phyloP scores from a whole-genome alignment of 805 yeast species.

The Ascoidea rubescens region DNA sequence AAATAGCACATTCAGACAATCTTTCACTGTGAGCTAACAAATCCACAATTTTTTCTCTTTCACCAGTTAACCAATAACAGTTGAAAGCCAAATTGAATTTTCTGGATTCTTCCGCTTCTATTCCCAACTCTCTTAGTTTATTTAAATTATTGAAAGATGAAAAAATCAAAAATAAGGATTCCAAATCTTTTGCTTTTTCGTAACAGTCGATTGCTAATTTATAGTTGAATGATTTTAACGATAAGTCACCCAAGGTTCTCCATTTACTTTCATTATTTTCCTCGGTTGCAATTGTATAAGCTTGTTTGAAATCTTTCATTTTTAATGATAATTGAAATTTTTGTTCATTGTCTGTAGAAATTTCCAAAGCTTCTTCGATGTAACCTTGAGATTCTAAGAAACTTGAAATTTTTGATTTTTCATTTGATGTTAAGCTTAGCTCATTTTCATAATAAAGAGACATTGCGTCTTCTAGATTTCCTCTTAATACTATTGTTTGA shows the following conservation, averaged over 20 bases:
- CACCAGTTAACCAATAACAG: constrained; percentile 79
- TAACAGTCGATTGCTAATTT: constrained; percentile 71
- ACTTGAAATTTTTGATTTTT: constrained; percentile 69
- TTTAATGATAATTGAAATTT: constrained; percentile 80
- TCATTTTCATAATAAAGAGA: constrained; percentile 31
- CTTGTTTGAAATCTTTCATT: constrained; percentile 58
- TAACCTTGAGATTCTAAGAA: constrained; percentile 90
- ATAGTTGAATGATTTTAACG: constrained; percentile 66
- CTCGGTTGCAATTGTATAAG: constrained; percentile 47
- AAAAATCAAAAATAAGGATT: constrained; percentile 69
- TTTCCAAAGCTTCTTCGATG: constrained; percentile 65
- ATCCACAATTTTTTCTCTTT: constrained; percentile 45
- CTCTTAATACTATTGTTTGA: constrained; percentile 90
- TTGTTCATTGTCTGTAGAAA: constrained; percentile 82
- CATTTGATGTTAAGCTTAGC: constrained; percentile 41
- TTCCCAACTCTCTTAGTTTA: constrained; percentile 51
- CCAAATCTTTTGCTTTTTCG: constrained; percentile 65
- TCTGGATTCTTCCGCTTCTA: constrained; percentile 55
- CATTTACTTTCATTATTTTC: constrained; percentile 59
- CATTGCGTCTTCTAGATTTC: constrained; percentile 78
- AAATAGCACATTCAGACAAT: constrained; percentile 72
- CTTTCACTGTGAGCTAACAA: constrained; percentile 57
- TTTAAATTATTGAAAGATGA: constrained; percentile 63
- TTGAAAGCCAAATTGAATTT: constrained; percentile 85
- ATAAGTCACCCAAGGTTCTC: constrained; percentile 84